These are phyloP conservation scores for Populus tremula DNA, from an alignment of 345 rosid genomes.

Conservation along the genomic window DNA sequence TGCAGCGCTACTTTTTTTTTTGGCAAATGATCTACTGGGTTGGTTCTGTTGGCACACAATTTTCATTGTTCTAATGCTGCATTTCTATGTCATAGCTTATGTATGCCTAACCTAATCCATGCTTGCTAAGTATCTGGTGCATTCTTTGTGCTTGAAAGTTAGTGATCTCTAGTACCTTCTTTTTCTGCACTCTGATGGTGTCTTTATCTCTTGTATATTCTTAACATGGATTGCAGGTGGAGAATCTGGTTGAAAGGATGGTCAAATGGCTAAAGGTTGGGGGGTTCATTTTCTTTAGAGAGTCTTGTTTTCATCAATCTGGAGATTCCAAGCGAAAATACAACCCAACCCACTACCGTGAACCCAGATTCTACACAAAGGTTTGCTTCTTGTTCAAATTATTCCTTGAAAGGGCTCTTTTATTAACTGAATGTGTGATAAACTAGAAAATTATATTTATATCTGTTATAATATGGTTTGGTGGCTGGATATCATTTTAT, in stretches of 20 bases:
- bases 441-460: background rate
- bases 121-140: background rate
- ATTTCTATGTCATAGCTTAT: background rate
- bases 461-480: background rate
- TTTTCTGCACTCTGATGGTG: background rate
- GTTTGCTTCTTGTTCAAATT: conserved; percentile 29
- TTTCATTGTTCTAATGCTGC: background rate
- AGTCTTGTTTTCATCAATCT: conserved; percentile 95
- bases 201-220: background rate
- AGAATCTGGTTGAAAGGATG: conserved; percentile 71
- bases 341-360: conserved; percentile 95
- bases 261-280: conserved; percentile 85
- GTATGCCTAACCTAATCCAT: background rate
- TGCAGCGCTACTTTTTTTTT: background rate
- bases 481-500: background rate
- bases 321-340: conserved; percentile 77
- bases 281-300: conserved; percentile 86
- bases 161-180: background rate
- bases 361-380: conserved; percentile 92
- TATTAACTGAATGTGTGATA: background rate
- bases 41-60: background rate
- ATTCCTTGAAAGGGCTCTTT: background rate
- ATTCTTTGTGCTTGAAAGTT: background rate
- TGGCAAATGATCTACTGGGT: background rate
- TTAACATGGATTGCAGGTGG: conserved; percentile 48